Conservation (phyloP, 1,284 basidiomycete species). For the Leccinum brunneo-olivaceum region DNA sequence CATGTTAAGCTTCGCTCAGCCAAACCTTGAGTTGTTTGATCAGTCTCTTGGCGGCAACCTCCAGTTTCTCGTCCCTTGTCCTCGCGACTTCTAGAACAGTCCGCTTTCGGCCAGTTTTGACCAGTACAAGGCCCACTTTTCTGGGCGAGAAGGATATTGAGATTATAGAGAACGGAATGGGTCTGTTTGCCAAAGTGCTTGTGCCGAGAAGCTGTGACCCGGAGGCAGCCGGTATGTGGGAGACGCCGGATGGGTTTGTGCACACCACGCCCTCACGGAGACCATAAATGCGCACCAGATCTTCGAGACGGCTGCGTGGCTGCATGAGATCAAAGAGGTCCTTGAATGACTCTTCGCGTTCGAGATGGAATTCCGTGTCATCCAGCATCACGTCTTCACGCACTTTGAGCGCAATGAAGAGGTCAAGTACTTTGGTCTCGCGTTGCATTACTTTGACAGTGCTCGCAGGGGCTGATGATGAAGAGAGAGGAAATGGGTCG, state of each 20-base stretch:
- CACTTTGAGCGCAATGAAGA: conserved; percentile 70
- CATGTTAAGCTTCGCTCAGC: conserved; percentile 16
- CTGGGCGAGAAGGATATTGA: conserved; percentile 54
- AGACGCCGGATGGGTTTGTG: conserved; percentile 10
- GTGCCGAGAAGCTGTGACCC: not conserved
- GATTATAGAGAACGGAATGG: conserved; percentile 49
- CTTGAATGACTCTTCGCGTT: conserved; percentile 63
- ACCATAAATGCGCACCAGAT: conserved; percentile 61
- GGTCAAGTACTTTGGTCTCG: conserved; percentile 67
- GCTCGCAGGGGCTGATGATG: conserved; percentile 25
- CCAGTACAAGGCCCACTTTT: conserved; percentile 48
- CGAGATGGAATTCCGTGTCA: conserved; percentile 64
- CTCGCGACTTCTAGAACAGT: conserved; percentile 54
- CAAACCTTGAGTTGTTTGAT: conserved; percentile 33
- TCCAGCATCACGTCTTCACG: conserved; percentile 69
- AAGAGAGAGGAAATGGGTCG: conserved; percentile 61
- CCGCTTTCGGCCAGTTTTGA: conserved; percentile 35
- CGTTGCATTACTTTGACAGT: conserved; percentile 39
- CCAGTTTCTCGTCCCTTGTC: conserved; percentile 51
- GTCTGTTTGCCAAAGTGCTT: too few species aligned
- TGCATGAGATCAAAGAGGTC: conserved; percentile 72
- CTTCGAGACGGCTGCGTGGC: conserved; percentile 64
- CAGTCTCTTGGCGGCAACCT: conserved; percentile 51
- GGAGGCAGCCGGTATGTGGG: conserved; percentile 8
- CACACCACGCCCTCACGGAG: conserved; percentile 45